Percentiles rank a stretch among this genome's conserved stretches.
Evolutionary conservation across 352 stramenopile genomes (phyloP).

Genomic region (Phytophthora rubi): DNA sequence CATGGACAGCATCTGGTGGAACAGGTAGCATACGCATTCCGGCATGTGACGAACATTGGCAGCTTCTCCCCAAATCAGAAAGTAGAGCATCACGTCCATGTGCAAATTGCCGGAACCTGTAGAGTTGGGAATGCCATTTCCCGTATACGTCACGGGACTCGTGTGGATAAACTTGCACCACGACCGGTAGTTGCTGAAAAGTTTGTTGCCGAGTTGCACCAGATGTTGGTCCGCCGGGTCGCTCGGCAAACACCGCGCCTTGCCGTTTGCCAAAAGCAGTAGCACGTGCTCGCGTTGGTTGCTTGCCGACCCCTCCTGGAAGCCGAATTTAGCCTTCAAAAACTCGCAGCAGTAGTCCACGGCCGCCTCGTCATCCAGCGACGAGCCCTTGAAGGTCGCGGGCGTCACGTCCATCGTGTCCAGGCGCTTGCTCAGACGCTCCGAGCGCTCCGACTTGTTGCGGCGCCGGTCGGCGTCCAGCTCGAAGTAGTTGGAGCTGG

Average conservation of each 20-base stretch:
- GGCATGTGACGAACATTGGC: constrained; percentile 97
- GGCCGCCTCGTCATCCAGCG: constrained; percentile 77
- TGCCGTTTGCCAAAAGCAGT: constrained; percentile 80
- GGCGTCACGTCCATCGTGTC: constrained; percentile 62
- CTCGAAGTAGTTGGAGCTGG: constrained; percentile 88
- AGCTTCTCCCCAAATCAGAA: constrained; percentile 97
- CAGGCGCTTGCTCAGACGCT: constrained; percentile 63
- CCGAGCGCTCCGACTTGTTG: constrained; percentile 74
- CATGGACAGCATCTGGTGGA: constrained; percentile 84
- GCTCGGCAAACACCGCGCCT: constrained; percentile 54
- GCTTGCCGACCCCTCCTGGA: constrained; percentile 81
- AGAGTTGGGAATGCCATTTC: constrained; percentile 24
- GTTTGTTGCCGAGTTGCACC: constrained; percentile 66
- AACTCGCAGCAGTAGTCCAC: constrained; percentile 86
- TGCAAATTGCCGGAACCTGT: constrained; percentile 42
- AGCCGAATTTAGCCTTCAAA: constrained; percentile 83
- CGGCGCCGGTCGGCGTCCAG: constrained; percentile 74
- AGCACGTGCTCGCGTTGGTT: constrained; percentile 89
- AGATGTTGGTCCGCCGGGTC: constrained; percentile 68
- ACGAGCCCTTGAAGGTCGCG: constrained; percentile 50
- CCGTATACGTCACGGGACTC: constrained; percentile 76
- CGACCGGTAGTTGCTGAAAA: constrained; percentile 78
- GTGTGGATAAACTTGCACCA: constrained; percentile 78
- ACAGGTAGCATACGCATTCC: constrained; percentile 98
- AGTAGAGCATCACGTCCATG: constrained; percentile 96